Evolutionary conservation across 2,329 filamentous ascomycete genomes (phyloP).

Genomic region (Ciborinia camelliae): DNA sequence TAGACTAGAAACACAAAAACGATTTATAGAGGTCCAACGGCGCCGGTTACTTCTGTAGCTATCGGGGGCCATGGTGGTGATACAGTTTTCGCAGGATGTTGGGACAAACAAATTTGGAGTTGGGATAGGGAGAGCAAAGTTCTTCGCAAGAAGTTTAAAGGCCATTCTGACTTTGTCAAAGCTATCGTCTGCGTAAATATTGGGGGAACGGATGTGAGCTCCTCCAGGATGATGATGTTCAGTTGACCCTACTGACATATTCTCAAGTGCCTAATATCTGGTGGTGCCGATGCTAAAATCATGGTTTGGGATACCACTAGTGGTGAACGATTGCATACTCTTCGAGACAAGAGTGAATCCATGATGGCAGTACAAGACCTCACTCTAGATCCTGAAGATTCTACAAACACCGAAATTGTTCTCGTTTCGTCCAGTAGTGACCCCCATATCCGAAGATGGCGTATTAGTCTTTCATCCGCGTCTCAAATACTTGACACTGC

Average conservation of each 20-base stretch:
- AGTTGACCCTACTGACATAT: conserved; percentile 1
- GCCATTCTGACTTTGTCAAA: conserved; percentile 92
- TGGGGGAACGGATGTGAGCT: conserved; percentile 52
- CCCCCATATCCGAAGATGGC: conserved; percentile 76
- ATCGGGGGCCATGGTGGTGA: conserved; percentile 54
- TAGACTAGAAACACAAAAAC: conserved; percentile 45
- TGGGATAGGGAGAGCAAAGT: conserved; percentile 64
- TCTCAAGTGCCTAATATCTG: conserved; percentile 59
- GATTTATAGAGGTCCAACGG: conserved; percentile 68
- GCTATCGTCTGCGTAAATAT: conserved; percentile 63
- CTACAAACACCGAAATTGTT: conserved; percentile 48
- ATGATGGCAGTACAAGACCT: conserved; percentile 81
- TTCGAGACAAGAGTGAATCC: conserved; percentile 68
- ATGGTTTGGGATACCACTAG: conserved; percentile 76
- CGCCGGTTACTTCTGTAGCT: conserved; percentile 76
- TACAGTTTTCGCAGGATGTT: conserved; percentile 80
- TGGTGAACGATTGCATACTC: conserved; percentile 65
- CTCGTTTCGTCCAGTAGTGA: conserved; percentile 81
- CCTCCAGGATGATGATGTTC: neutral
- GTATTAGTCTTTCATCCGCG: conserved; percentile 50
- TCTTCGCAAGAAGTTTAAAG: conserved; percentile 59
- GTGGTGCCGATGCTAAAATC: conserved; percentile 74
- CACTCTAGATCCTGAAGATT: conserved; percentile 65
- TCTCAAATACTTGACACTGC: conserved; percentile 51
- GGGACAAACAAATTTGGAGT: conserved; percentile 90